Evolutionary conservation across 139 green algal species (phyloP).

Genomic region (Coelastrella sp.): DNA sequence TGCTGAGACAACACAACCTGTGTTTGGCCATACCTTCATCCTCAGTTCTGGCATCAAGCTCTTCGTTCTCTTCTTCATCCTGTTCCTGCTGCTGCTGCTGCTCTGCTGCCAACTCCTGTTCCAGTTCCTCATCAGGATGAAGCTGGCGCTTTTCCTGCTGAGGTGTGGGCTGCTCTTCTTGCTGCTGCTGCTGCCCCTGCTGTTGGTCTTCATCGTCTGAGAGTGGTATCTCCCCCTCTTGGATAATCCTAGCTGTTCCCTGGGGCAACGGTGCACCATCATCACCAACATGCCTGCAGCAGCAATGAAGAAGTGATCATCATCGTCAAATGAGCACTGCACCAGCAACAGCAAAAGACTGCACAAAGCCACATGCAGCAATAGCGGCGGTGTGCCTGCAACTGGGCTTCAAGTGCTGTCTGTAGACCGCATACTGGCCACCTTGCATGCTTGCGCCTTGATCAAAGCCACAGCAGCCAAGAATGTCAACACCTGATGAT

Average conservation of each 20-base stretch:
- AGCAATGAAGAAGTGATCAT: neutral
- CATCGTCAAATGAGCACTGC: neutral
- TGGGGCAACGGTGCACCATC: conserved; percentile 22
- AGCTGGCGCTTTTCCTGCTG: conserved; percentile 16
- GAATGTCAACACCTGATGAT: neutral
- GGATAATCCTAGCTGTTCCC: conserved; percentile 10
- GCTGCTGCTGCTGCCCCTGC: conserved; percentile 14
- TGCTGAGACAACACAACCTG: neutral
- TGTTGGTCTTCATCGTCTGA: conserved; percentile 12
- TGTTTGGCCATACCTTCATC: neutral
- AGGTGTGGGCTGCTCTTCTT: neutral
- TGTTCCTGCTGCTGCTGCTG: conserved; percentile 26
- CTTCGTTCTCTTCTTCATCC: conserved; percentile 17
- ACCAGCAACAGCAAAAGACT: neutral
- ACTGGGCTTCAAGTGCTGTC: too few relatives aligned
- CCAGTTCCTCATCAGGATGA: conserved; percentile 73
- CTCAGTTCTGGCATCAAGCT: neutral
- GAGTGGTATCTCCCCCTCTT: conserved; percentile 36
- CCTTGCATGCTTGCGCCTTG: too few relatives aligned
- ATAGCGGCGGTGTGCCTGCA: too few relatives aligned
- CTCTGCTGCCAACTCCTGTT: conserved; percentile 46
- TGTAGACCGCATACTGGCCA: too few relatives aligned
- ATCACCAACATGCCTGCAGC: conserved; percentile 20
- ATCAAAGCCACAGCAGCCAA: neutral
- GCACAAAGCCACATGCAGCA: neutral